Base-by-base conservation (phyloP, 345 rosid species). In the Alliaria petiolata region DNA sequence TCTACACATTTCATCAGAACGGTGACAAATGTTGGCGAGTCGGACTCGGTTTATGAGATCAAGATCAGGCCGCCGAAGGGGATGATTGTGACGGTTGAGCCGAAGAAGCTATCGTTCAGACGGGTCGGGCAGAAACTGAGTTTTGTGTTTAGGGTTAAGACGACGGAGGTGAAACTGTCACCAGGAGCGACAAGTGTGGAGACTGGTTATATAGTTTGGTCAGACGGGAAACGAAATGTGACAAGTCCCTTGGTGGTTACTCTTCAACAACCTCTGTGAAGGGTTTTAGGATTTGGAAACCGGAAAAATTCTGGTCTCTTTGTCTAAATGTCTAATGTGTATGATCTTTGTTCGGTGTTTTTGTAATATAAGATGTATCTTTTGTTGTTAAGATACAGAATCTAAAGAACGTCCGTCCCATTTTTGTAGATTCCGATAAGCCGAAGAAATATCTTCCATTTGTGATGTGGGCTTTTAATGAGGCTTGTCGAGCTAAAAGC, bases 241-340 rank as follows among this genome's bases (percentile, higher is more conserved):
- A 85, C 87, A 4, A 95, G 97, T 74, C 96, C 97, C 15, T 63
- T 95, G 56, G 83, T 89, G 12, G 91, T 89, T 54, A 91, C 99
- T 68, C 76, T 95, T 89, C 99, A 95, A 81, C 97, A 91, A 64
- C 95, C 97, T 78, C 71, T 95, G 53, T 91, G 82, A 78, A 44
- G 59, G 45, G 70, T 15, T 45, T 75, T 44, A 69, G 74, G 70
- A 19, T 53, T 53, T 68, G 6, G 47, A 34, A 52, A 61, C 58
- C 5, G 26, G 65, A 16, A 61, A 61, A 45, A 62, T 62, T 62
- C 36, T 68, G 74, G 79, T 68, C 70, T 68, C 30, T 42, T 51
- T 50, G 7, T 31, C 30, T 38, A n/a, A n/a, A n/a, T n/a, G 58
- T 49, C 14, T 47, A 47, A 50, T 56, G 64, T 68, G 11, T 61